Evolutionary conservation across 352 stramenopile genomes (phyloP).

Genomic region (Pythium periplocum): DNA sequence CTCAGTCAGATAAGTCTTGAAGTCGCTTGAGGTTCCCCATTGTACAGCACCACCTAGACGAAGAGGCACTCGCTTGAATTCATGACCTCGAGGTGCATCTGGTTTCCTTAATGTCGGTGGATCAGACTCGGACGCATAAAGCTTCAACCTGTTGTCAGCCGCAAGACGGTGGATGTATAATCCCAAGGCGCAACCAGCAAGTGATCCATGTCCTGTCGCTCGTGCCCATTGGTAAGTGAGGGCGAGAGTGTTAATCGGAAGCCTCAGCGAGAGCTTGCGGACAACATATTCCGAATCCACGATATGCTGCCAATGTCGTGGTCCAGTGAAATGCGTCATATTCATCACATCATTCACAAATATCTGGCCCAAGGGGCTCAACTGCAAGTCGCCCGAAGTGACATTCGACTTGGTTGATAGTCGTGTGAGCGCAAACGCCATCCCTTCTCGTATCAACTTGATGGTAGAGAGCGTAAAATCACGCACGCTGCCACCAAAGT

Average conservation of each 20-base stretch:
- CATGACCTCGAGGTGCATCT: slow-evolving; percentile 5
- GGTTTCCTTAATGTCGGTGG: slow-evolving; percentile 1
- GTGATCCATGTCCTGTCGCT: slow-evolving; percentile 2
- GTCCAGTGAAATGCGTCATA: background rate
- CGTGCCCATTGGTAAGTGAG: background rate
- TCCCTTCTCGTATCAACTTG: background rate
- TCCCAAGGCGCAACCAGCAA: slow-evolving; percentile 2
- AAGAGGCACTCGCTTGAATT: slow-evolving; percentile 8
- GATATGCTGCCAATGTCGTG: slow-evolving; percentile 2
- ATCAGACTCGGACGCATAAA: slow-evolving; percentile 14
- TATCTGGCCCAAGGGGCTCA: background rate
- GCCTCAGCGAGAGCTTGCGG: background rate
- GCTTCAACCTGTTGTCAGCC: slow-evolving; percentile 13
- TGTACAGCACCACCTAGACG: slow-evolving; percentile 1
- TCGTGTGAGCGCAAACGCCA: background rate
- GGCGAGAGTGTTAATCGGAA: background rate
- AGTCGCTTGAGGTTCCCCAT: slow-evolving; percentile 2
- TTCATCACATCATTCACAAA: slow-evolving; percentile 5
- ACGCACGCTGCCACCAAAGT: slow-evolving; percentile 11
- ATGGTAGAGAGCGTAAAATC: slow-evolving; percentile 2
- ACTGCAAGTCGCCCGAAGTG: background rate
- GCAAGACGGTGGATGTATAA: slow-evolving; percentile 4
- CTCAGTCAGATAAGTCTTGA: slow-evolving; percentile 5
- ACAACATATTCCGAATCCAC: slow-evolving; percentile 8
- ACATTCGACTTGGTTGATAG: background rate